Conservation (phyloP, 1,139 yeast genomes). For the Candida pseudoviswanathii region DNA sequence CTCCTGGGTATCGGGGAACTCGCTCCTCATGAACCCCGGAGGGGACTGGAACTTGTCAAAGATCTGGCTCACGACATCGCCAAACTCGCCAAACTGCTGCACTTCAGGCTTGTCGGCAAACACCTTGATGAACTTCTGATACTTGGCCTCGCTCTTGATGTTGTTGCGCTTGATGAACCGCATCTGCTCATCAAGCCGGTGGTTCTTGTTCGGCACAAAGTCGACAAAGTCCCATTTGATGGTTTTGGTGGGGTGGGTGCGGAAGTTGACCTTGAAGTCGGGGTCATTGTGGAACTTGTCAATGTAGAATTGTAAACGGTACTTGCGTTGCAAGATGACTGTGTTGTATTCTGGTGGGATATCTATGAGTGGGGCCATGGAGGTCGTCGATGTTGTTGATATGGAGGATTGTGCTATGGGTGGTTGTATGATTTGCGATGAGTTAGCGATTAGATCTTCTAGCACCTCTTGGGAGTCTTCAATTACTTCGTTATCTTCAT, state of each 20-base stretch:
- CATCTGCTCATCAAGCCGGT: constrained; percentile 17
- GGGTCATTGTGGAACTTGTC: constrained; percentile 23
- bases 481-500: constrained; percentile 20
- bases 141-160: constrained; percentile 29
- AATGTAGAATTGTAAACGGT: constrained; percentile 27
- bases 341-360: constrained; percentile 17
- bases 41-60: constrained; percentile 58
- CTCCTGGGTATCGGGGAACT: constrained; percentile 65
- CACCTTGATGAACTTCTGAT: constrained; percentile 30
- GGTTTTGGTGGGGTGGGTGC: constrained; percentile 28
- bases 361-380: constrained; percentile 3
- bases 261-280: constrained; percentile 27
- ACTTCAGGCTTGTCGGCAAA: constrained; percentile 24
- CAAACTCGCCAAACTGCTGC: constrained; percentile 23
- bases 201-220: constrained; percentile 43
- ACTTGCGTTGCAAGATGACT: constrained; percentile 35
- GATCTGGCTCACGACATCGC: constrained; percentile 27
- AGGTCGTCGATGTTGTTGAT: background rate
- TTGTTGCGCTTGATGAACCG: constrained; percentile 10
- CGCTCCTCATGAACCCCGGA: constrained; percentile 64
- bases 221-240: constrained; percentile 47
- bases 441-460: constrained; percentile 3
- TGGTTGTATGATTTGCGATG: background rate
- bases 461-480: constrained; percentile 25
- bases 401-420: background rate